These are phyloP conservation scores for Anthostomella pinea DNA, from an alignment of 2,329 filamentous ascomycete species.

Conservation along the genomic window DNA sequence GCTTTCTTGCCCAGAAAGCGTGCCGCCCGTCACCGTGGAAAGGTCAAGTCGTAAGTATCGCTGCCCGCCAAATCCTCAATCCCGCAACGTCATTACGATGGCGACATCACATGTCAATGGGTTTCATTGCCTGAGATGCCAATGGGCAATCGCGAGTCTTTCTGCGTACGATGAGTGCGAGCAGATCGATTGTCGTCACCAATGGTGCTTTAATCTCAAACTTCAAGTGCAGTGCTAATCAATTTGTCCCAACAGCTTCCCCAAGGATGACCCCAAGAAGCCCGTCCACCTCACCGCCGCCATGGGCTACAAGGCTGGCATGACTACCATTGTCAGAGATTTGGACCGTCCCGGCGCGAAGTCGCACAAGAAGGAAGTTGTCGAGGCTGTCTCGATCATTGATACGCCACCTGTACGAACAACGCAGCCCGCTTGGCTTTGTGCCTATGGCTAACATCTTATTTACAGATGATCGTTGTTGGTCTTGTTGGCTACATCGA, in stretches of 20 bases:
- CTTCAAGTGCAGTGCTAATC: slow-evolving; percentile 18
- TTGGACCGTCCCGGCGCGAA: slow-evolving; percentile 98
- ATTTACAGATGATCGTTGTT: slow-evolving; percentile 92
- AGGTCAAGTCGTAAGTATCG: slow-evolving; percentile 89
- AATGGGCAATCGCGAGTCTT: no score
- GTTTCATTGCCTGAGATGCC: no score
- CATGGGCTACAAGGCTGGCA: slow-evolving; percentile 99
- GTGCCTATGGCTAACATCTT: slow-evolving; percentile 69
- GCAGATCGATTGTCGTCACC: no score
- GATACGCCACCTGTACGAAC: slow-evolving; percentile 93
- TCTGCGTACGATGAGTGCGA: no score
- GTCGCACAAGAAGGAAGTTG: slow-evolving; percentile 98
- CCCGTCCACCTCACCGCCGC: slow-evolving; percentile 96
- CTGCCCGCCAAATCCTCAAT: slow-evolving; percentile 16
- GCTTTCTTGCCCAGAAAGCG: slow-evolving; percentile 88
- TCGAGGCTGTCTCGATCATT: slow-evolving; percentile 84
- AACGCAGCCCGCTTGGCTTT: slow-evolving; percentile 78
- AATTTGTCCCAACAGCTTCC: slow-evolving; percentile 65
- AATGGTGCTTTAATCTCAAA: no score
- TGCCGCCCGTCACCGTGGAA: slow-evolving; percentile 88
- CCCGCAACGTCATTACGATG: no score
- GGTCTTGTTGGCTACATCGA: slow-evolving; percentile 99
- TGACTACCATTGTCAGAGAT: slow-evolving; percentile 99
- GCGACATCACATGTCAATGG: no score
- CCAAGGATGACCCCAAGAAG: slow-evolving; percentile 99